Evolutionary conservation across 2,329 filamentous ascomycete genomes (phyloP).

Genomic region (Cercospora nicotianae): DNA sequence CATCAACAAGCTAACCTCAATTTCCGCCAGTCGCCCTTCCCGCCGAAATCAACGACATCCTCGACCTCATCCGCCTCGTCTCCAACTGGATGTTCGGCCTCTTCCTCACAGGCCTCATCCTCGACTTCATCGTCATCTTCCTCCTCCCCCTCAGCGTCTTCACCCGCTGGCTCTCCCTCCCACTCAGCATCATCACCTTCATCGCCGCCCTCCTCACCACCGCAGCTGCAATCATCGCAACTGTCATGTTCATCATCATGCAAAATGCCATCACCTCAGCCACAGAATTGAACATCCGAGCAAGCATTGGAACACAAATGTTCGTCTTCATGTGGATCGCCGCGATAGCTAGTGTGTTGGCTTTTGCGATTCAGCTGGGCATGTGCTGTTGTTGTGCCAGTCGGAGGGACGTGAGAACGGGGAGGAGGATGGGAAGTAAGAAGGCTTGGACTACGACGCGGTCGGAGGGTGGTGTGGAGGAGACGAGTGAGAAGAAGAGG

Average conservation of each 20-base stretch:
- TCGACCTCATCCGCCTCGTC: slow-evolving; percentile 70
- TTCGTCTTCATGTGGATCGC: slow-evolving; percentile 89
- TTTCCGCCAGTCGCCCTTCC: slow-evolving; percentile 67
- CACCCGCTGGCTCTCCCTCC: slow-evolving; percentile 60
- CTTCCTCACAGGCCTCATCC: slow-evolving; percentile 70
- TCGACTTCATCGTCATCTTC: slow-evolving; percentile 73
- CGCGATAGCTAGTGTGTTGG: slow-evolving; percentile 63
- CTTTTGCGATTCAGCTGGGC: slow-evolving; percentile 69
- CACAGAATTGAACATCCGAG: slow-evolving; percentile 70
- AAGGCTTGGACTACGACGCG: slow-evolving; percentile 24
- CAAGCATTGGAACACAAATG: slow-evolving; percentile 62
- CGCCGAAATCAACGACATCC: slow-evolving; percentile 67
- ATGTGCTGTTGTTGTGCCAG: slow-evolving; percentile 75
- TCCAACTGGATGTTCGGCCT: slow-evolving; percentile 88
- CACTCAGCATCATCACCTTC: slow-evolving; percentile 67
- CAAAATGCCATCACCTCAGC: slow-evolving; percentile 70
- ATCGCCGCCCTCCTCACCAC: slow-evolving; percentile 66
- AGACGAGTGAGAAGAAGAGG: slow-evolving; percentile 20
- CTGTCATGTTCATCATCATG: slow-evolving; percentile 81
- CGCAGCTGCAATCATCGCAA: slow-evolving; percentile 72
- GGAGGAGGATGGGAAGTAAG: slow-evolving; percentile 46
- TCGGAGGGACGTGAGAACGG: slow-evolving; percentile 54
- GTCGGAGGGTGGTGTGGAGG: background rate
- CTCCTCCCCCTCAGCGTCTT: slow-evolving; percentile 56
- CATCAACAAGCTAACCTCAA: slow-evolving; percentile 29